Evolutionary conservation across 2,329 filamentous ascomycete species (phyloP).

Genomic region (Penicillium sp.): DNA sequence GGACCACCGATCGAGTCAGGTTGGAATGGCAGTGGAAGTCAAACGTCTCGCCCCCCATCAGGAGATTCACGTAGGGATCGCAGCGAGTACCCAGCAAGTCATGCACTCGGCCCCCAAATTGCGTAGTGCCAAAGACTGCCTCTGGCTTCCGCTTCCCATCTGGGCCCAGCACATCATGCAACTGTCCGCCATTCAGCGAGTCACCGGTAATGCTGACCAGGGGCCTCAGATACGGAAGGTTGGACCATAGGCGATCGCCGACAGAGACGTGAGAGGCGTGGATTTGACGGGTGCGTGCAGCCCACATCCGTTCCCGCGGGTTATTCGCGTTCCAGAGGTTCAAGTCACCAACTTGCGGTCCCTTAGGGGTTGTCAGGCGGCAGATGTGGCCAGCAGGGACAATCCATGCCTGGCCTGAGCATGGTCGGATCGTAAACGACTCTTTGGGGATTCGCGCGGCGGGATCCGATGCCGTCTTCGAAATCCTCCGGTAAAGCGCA

Average conservation of each 20-base stretch:
- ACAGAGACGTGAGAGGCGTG: slow-evolving; percentile 73
- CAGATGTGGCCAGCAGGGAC: slow-evolving; percentile 69
- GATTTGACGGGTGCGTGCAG: slow-evolving; percentile 73
- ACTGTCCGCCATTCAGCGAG: slow-evolving; percentile 53
- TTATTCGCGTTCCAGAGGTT: slow-evolving; percentile 81
- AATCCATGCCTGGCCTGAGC: slow-evolving; percentile 72
- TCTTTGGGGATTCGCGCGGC: slow-evolving; percentile 35
- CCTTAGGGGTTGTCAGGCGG: slow-evolving; percentile 72
- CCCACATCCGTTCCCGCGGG: slow-evolving; percentile 81
- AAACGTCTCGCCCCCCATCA: slow-evolving; percentile 70
- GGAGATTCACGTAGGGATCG: slow-evolving; percentile 78
- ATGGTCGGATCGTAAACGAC: slow-evolving; percentile 68
- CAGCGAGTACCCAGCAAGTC: slow-evolving; percentile 81
- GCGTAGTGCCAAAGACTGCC: slow-evolving; percentile 39
- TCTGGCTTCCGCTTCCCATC: slow-evolving; percentile 45
- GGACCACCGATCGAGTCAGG: slow-evolving; percentile 70
- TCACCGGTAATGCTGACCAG: slow-evolving; percentile 71
- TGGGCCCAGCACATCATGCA: slow-evolving; percentile 38
- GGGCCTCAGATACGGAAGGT: slow-evolving; percentile 74
- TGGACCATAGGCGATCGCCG: slow-evolving; percentile 75
- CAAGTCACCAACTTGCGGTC: slow-evolving; percentile 79
- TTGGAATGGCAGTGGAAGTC: slow-evolving; percentile 87
- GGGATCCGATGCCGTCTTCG: slow-evolving; percentile 34
- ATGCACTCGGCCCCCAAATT: slow-evolving; percentile 69
- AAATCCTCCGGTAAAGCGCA: slow-evolving; percentile 40